Conservation (phyloP, 208 protist genomes). For the Porcisia hertigi region DNA sequence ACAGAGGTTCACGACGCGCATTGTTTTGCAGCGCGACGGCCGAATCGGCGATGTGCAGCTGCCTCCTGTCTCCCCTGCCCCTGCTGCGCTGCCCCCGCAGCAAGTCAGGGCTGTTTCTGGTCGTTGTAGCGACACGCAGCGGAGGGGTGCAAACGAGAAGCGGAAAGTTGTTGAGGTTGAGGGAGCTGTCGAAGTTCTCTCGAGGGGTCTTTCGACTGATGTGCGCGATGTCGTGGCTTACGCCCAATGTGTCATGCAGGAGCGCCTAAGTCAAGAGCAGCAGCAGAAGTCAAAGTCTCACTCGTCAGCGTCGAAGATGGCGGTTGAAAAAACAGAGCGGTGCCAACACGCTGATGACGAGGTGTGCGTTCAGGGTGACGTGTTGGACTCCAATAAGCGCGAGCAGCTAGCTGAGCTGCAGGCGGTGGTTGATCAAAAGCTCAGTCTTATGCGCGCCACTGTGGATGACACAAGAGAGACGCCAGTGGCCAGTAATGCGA, state of each 20-base stretch:
- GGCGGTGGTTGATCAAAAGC: conserved; percentile 20
- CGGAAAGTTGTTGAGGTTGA: not conserved
- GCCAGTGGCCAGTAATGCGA: too few species aligned
- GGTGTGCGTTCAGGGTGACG: not conserved
- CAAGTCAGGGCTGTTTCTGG: not conserved
- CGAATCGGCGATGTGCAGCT: not conserved
- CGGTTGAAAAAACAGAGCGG: not conserved
- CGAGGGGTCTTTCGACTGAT: conserved; percentile 4
- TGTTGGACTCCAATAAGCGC: not conserved
- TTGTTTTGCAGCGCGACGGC: conserved; percentile 36
- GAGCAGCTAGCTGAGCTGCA: conserved; percentile 14
- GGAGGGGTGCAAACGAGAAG: not conserved
- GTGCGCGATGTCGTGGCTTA: conserved; percentile 33
- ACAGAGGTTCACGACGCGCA: conserved; percentile 44
- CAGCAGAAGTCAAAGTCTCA: not conserved
- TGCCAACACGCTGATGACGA: not conserved
- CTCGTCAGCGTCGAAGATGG: not conserved
- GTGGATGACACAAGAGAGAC: not conserved
- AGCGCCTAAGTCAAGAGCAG: conserved; percentile 11
- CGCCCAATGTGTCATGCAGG: conserved; percentile 15
- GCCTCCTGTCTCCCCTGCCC: not conserved
- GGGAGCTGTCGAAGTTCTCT: not conserved
- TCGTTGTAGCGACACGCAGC: not conserved
- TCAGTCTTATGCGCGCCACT: conserved; percentile 11
- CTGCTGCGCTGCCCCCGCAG: not conserved